phyloP scores from a whole-genome alignment of 1,284 basidiomycete species.

The Abortiporus biennis region DNA sequence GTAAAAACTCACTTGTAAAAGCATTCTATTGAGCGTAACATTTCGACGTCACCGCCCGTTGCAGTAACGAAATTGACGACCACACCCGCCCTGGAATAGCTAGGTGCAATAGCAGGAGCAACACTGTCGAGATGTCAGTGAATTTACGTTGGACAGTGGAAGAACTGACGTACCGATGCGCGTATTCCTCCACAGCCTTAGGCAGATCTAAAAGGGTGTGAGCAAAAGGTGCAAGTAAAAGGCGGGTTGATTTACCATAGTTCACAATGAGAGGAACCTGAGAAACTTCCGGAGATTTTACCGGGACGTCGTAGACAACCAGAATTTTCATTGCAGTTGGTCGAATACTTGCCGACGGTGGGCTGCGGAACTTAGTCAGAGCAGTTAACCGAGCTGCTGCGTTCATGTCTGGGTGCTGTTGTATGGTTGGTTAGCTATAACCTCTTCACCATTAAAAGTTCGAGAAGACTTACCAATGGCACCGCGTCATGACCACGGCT shows the following conservation, averaged over 20 bases:
- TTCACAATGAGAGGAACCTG: conserved; percentile 91
- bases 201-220: conserved; percentile 64
- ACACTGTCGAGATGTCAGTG: conserved; percentile 39
- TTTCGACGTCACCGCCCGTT: conserved; percentile 94
- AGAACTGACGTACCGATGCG: conserved; percentile 88
- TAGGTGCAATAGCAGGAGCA: conserved; percentile 75
- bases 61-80: conserved; percentile 95
- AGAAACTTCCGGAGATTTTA: conserved; percentile 84
- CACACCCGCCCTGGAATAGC: conserved; percentile 78
- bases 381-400: conserved; percentile 74
- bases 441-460: conserved; percentile 7
- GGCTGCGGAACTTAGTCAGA: conserved; percentile 72
- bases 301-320: conserved; percentile 86
- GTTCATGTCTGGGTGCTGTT: conserved; percentile 83
- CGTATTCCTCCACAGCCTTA: conserved; percentile 93
- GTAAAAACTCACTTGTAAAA: conserved; percentile 71
- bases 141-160: conserved; percentile 15
- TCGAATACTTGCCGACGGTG: conserved; percentile 49
- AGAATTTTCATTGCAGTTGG: conserved; percentile 67
- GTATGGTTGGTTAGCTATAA: not conserved
- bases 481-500: conserved; percentile 82
- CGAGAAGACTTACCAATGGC: conserved; percentile 54
- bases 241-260: conserved; percentile 51
- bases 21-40: conserved; percentile 96
- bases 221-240: conserved; percentile 2